A percentile compares a stretch with the other conserved stretches of the same genome.
These are phyloP conservation scores for Rosa chinensis DNA, from an alignment of 306 rosid species.

Conservation along the genomic window DNA sequence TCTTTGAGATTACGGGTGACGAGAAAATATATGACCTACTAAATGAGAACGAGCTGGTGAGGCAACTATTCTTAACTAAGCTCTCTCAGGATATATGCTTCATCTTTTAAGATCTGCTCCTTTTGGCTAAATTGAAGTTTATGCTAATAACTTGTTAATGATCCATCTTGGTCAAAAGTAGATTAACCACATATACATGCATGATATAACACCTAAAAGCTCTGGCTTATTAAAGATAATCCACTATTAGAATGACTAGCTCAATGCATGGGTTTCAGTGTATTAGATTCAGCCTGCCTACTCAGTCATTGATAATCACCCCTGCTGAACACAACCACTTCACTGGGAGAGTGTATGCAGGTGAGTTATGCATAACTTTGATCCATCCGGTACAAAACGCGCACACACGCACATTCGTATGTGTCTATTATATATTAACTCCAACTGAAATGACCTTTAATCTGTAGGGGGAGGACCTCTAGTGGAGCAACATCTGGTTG, in stretches of 20 bases:
- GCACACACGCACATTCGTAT: not conserved
- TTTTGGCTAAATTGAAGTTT: not conserved
- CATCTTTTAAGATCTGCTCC: not conserved
- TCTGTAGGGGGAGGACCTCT: not conserved
- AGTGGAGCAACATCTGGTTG: not conserved
- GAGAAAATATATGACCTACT: not conserved
- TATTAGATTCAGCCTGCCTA: conserved; percentile 12
- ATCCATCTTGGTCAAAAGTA: not conserved
- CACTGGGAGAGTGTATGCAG: conserved; percentile 24
- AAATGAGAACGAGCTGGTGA: conserved; percentile 2
- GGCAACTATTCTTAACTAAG: not conserved
- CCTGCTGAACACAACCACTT: conserved; percentile 6
- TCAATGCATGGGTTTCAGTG: conserved; percentile 17
- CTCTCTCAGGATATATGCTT: not conserved
- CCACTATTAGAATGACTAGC: not conserved
- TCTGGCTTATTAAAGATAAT: not conserved
- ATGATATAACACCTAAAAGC: not conserved
- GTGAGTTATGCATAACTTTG: conserved; percentile 1
- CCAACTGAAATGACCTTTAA: not conserved
- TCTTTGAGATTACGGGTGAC: not conserved
- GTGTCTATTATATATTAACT: not conserved
- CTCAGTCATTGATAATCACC: conserved; percentile 13
- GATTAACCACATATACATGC: not conserved
- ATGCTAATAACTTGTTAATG: not conserved
- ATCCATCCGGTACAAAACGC: not conserved